These are phyloP conservation scores for Aurantiochytrium sp. DNA, from an alignment of 108 stramenopile genomes.

Conservation along the genomic window DNA sequence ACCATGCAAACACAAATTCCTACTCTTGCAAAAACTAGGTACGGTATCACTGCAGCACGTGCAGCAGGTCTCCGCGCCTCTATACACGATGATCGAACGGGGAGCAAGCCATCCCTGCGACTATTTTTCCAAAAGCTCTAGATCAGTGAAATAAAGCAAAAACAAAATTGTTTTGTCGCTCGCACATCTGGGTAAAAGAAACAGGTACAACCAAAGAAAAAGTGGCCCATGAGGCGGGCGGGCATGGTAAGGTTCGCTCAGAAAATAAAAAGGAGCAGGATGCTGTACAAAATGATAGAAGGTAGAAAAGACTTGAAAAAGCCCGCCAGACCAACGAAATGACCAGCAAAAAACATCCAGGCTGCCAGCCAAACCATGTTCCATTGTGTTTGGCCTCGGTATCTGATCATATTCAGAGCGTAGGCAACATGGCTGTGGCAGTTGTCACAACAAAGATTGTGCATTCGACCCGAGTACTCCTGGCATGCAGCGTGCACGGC, in stretches of 20 bases:
- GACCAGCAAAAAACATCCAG: slow-evolving; percentile 73
- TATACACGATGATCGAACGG: neutral
- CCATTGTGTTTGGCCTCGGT: slow-evolving; percentile 65
- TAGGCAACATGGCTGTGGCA: slow-evolving; percentile 93
- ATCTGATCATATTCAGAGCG: slow-evolving; percentile 71
- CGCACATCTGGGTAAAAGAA: too few species aligned
- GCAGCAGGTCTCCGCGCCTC: neutral
- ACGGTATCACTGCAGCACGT: neutral
- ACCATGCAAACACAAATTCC: too few species aligned
- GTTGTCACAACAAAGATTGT: slow-evolving; percentile 92
- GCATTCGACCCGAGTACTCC: slow-evolving; percentile 76
- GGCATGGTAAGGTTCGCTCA: too few species aligned
- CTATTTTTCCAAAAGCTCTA: neutral
- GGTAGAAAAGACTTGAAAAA: neutral
- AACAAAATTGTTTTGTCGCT: too few species aligned
- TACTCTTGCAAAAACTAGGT: neutral
- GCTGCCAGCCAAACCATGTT: slow-evolving; percentile 88
- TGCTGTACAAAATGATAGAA: neutral
- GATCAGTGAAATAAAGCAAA: neutral
- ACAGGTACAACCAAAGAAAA: too few species aligned
- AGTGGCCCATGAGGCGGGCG: too few species aligned
- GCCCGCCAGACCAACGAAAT: slow-evolving; percentile 40
- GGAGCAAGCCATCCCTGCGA: neutral
- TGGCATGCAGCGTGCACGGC: slow-evolving; percentile 69
- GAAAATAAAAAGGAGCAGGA: neutral